Evolutionary conservation across 768 basidiomycete genomes (phyloP).

Genomic region (Cyclocybe aegerita): DNA sequence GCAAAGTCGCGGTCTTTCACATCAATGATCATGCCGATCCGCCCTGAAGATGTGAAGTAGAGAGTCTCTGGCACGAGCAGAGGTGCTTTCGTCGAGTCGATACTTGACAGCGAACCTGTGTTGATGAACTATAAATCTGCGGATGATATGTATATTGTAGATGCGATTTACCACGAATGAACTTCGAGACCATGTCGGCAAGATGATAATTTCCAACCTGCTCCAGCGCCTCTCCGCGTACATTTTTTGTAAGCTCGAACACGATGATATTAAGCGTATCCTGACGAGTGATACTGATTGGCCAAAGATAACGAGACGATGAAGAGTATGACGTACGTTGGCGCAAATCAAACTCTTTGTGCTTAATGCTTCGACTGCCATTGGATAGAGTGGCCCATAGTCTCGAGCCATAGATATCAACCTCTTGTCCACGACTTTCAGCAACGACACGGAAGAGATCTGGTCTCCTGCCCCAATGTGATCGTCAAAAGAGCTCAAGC

Average conservation of each 20-base stretch:
- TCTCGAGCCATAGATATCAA: constrained; percentile 66
- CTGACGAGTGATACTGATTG: constrained; percentile 32
- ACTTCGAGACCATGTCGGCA: constrained; percentile 76
- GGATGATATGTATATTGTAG: neutral
- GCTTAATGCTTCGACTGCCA: constrained; percentile 58
- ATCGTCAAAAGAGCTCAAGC: constrained; percentile 54
- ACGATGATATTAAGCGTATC: constrained; percentile 66
- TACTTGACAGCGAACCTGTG: constrained; percentile 54
- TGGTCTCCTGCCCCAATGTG: constrained; percentile 75
- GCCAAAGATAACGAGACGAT: neutral
- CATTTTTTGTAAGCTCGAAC: constrained; percentile 48
- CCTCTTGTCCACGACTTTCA: constrained; percentile 46
- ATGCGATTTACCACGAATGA: constrained; percentile 55
- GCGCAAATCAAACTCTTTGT: constrained; percentile 63
- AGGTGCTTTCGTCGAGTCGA: constrained; percentile 39
- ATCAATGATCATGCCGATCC: constrained; percentile 72
- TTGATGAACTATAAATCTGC: neutral
- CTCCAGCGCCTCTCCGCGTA: constrained; percentile 49
- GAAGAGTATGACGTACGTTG: constrained; percentile 49
- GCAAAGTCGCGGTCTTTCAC: constrained; percentile 51
- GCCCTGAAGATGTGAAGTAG: constrained; percentile 77
- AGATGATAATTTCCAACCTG: constrained; percentile 70
- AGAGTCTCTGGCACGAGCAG: constrained; percentile 57
- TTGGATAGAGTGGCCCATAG: constrained; percentile 74
- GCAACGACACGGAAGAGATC: constrained; percentile 73